Conservation (phyloP, 345 rosid genomes). For the Salix viminalis region DNA sequence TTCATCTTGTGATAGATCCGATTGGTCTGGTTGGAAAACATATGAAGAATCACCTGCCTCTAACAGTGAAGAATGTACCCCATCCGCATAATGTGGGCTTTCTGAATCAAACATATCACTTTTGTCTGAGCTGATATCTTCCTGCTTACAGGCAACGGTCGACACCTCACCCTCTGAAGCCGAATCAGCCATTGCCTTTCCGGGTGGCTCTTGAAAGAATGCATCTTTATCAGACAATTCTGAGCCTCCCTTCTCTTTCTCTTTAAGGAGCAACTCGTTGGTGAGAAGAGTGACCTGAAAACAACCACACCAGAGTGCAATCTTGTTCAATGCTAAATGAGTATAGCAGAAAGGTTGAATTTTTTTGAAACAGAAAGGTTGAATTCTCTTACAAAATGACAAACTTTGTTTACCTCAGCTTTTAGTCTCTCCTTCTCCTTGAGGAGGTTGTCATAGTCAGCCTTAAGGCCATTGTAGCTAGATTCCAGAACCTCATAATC, state of each 20-base stretch:
- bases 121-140: conserved; percentile 26
- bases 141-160: conserved; percentile 18
- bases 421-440: conserved; percentile 23
- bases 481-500: conserved; percentile 19
- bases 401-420: conserved; percentile 13
- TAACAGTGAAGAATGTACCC: conserved; percentile 39
- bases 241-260: conserved; percentile 10
- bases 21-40: conserved; percentile 29
- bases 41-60: conserved; percentile 30
- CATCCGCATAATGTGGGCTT: conserved; percentile 41
- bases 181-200: conserved; percentile 9
- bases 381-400: background rate
- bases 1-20: conserved; percentile 30
- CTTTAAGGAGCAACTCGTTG: conserved; percentile 12
- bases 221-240: conserved; percentile 18
- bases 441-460: conserved; percentile 17
- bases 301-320: background rate
- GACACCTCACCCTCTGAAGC: conserved; percentile 19
- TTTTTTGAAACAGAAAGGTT: background rate
- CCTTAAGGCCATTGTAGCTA: conserved; percentile 21
- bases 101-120: conserved; percentile 32
- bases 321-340: background rate
- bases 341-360: background rate
- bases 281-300: conserved; percentile 22
- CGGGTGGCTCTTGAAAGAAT: conserved; percentile 4